phyloP scores from a whole-genome alignment of 352 stramenopile species.

The Globisporangium spinosum region DNA sequence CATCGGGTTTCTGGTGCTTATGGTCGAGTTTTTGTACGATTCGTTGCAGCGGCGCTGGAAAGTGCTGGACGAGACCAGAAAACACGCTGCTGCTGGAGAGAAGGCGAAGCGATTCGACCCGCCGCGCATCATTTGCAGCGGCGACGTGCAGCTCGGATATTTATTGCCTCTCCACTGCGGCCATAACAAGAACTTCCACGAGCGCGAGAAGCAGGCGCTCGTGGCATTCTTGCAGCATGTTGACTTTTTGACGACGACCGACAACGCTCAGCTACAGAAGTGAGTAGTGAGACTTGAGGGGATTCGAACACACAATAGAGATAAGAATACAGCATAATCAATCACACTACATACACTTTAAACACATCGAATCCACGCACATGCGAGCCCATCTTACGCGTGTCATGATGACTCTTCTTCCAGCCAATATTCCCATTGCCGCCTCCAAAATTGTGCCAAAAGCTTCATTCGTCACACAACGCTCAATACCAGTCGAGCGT shows the following conservation, averaged over 20 bases:
- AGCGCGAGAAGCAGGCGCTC: conserved; percentile 69
- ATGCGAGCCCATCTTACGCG: neutral
- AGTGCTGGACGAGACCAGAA: conserved; percentile 28
- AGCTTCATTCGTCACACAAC: neutral
- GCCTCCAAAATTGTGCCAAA: conserved; percentile 11
- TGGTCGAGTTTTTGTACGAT: conserved; percentile 79
- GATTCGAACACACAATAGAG: neutral
- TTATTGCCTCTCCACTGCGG: conserved; percentile 77
- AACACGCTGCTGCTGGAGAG: conserved; percentile 15
- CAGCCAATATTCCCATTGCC: neutral
- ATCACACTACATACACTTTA: conserved; percentile 6
- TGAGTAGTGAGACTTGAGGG: neutral
- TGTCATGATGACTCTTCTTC: neutral
- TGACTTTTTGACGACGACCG: conserved; percentile 25
- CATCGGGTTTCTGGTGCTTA: conserved; percentile 61
- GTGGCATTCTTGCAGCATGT: conserved; percentile 47
- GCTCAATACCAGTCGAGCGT: conserved; percentile 34
- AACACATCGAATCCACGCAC: neutral
- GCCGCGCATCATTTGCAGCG: conserved; percentile 32
- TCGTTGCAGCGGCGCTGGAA: conserved; percentile 55
- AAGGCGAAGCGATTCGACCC: conserved; percentile 9
- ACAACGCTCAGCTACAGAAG: neutral
- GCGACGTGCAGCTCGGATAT: conserved; percentile 37
- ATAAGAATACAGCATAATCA: neutral
- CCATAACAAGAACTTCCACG: conserved; percentile 84